Conservation (phyloP, 2,329 filamentous ascomycete species). For the Escovopsis sp. region DNA sequence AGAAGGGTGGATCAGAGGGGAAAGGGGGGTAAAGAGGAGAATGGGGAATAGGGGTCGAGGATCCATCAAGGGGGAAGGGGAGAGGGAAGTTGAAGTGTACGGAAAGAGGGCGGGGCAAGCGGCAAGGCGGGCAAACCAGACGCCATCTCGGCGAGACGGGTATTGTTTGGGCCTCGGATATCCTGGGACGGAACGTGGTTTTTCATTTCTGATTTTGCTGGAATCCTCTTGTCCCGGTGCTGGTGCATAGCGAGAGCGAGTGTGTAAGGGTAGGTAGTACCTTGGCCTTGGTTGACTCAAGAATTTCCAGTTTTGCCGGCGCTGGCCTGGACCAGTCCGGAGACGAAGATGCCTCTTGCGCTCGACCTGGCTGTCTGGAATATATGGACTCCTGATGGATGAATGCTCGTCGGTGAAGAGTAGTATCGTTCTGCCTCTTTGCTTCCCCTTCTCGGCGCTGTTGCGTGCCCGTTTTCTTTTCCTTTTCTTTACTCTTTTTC, state of each 20-base stretch:
- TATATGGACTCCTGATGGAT: conserved; percentile 2
- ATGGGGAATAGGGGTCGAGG: too few relatives aligned
- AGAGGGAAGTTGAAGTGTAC: background rate
- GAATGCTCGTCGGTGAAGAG: too few relatives aligned
- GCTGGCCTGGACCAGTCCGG: conserved; percentile 5
- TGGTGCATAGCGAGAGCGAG: conserved; percentile 31
- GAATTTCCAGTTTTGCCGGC: conserved; percentile 15
- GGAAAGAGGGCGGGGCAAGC: too few relatives aligned
- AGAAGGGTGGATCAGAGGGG: too few relatives aligned
- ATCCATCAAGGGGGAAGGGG: too few relatives aligned
- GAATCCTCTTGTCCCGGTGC: conserved; percentile 24
- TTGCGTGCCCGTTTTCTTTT: too few relatives aligned
- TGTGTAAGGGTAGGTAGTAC: conserved; percentile 22
- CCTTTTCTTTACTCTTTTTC: too few relatives aligned
- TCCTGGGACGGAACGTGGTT: conserved; percentile 11
- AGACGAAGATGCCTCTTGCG: background rate
- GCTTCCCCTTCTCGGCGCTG: too few relatives aligned
- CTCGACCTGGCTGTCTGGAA: conserved; percentile 1
- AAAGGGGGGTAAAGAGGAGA: too few relatives aligned
- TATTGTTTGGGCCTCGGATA: conserved; percentile 7
- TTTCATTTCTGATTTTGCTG: conserved; percentile 22
- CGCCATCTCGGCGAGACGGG: conserved; percentile 6
- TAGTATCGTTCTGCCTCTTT: too few relatives aligned
- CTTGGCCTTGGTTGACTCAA: conserved; percentile 23
- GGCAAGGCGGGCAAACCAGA: too few relatives aligned